Conservation (phyloP, 257 asterid genomes). For the Primulina huaijiensis region DNA sequence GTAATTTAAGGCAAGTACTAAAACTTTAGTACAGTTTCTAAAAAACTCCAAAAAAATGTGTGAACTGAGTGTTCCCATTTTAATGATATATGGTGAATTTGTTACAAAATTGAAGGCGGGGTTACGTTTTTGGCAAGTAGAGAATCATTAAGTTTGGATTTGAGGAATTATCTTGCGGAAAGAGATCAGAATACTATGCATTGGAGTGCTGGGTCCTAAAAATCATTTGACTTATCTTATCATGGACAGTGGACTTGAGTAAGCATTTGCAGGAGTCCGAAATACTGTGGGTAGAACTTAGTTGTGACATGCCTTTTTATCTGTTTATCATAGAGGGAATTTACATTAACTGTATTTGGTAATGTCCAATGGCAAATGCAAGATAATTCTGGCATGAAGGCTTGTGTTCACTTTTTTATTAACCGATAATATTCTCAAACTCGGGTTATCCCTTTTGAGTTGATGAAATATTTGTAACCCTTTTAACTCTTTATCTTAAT, state of each 20-base stretch:
- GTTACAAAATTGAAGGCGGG: too few species aligned
- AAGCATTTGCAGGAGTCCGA: background rate
- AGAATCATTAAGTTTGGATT: too few species aligned
- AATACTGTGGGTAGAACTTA: constrained; percentile 2
- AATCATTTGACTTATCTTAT: background rate
- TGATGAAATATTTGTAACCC: background rate
- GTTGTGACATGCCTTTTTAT: background rate
- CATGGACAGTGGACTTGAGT: constrained; percentile 6
- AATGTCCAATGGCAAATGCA: background rate
- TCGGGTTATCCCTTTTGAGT: background rate
- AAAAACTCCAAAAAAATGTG: too few species aligned
- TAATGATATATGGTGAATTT: too few species aligned
- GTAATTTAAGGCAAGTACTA: too few species aligned
- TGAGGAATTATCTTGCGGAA: too few species aligned
- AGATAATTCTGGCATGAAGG: constrained; percentile 1
- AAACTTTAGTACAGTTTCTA: too few species aligned
- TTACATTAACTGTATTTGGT: background rate
- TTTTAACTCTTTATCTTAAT: background rate
- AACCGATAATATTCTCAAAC: background rate
- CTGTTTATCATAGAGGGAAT: background rate
- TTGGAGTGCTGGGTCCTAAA: background rate
- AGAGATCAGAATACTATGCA: too few species aligned
- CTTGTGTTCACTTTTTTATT: constrained; percentile 1
- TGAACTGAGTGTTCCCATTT: too few species aligned
- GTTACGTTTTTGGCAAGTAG: too few species aligned